Evolutionary conservation across 768 basidiomycete species (phyloP).

Genomic region (Pleurotus sapidus): DNA sequence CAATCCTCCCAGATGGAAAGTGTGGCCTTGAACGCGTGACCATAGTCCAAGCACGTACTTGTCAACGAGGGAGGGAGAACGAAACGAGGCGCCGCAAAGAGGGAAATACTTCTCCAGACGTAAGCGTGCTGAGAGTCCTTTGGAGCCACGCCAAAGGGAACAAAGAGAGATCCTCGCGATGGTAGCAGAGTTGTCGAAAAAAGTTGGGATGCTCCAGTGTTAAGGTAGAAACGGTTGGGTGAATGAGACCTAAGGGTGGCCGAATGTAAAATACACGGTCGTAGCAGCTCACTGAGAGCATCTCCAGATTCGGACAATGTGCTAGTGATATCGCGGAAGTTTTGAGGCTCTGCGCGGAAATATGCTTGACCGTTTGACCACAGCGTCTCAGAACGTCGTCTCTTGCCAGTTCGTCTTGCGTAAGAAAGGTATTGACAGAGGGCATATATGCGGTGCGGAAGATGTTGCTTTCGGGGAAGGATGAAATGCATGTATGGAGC

Average conservation of each 20-base stretch:
- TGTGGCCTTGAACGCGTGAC: background rate
- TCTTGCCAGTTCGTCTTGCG: background rate
- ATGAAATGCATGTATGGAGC: slow-evolving; percentile 17
- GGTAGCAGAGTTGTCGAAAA: background rate
- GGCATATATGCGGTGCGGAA: slow-evolving; percentile 4
- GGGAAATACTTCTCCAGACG: background rate
- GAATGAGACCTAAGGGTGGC: background rate
- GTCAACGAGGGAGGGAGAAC: background rate
- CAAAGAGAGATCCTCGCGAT: background rate
- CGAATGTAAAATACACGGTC: background rate
- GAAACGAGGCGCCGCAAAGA: background rate
- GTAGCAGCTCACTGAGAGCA: background rate
- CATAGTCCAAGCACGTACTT: background rate
- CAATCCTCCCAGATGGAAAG: background rate
- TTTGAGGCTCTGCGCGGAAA: background rate
- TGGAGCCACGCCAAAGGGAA: background rate
- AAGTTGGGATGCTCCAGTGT: background rate
- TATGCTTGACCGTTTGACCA: background rate
- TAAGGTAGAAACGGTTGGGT: background rate
- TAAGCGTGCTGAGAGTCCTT: background rate
- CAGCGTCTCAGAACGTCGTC: background rate
- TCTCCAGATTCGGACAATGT: background rate
- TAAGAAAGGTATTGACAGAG: background rate
- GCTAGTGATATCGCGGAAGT: background rate
- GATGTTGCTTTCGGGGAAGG: background rate